Percentiles rank a stretch among this genome's conserved stretches.
Conservation (phyloP, 352 stramenopile genomes). For the Phytopythium chamaehyphon region DNA sequence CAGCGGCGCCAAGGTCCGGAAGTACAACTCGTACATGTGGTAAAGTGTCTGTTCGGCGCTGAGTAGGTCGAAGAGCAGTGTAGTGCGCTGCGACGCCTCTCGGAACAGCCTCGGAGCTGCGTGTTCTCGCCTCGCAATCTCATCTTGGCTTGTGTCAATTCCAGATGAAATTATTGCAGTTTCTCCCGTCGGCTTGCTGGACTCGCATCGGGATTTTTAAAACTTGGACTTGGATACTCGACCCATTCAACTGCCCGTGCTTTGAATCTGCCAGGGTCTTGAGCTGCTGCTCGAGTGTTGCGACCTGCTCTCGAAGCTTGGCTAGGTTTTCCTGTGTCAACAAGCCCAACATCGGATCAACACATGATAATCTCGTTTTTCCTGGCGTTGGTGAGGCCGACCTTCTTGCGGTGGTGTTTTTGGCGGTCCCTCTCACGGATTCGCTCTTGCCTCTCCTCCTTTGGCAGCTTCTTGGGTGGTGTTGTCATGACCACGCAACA, state of each 20-base stretch:
- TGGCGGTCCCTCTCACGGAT: conserved; percentile 24
- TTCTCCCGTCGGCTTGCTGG: neutral
- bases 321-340: neutral
- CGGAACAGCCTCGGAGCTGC: conserved; percentile 23
- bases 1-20: conserved; percentile 24
- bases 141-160: neutral
- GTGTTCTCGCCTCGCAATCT: conserved; percentile 20
- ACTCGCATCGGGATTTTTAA: too few species aligned
- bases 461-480: too few species aligned
- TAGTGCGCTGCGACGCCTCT: conserved; percentile 7
- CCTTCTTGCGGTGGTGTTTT: conserved; percentile 26
- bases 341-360: too few species aligned
- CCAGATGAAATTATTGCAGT: neutral
- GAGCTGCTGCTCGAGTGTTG: neutral
- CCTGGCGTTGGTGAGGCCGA: too few species aligned
- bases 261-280: neutral
- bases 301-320: neutral
- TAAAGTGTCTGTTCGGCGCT: conserved; percentile 30
- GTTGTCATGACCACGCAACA: too few species aligned
- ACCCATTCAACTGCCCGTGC: too few species aligned
- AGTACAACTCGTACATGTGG: conserved; percentile 21
- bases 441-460: conserved; percentile 9
- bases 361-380: too few species aligned
- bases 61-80: conserved; percentile 21
- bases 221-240: too few species aligned